These are phyloP conservation scores for Hemileccinum impolitum DNA, from an alignment of 768 basidiomycete species.

Conservation along the genomic window DNA sequence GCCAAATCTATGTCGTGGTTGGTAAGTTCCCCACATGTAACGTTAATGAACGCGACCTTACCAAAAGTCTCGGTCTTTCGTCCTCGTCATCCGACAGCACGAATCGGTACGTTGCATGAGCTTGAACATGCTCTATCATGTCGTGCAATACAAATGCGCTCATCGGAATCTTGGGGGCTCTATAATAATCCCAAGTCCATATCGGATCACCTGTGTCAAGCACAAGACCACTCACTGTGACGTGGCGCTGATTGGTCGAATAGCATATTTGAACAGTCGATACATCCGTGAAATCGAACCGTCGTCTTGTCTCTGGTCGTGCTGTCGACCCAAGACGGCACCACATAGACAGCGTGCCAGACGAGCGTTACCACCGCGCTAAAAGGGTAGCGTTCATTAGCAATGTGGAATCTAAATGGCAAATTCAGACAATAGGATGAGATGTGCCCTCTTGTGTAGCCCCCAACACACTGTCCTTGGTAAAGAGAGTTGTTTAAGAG, in stretches of 20 bases:
- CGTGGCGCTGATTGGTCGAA: conserved; percentile 62
- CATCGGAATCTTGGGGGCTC: conserved; percentile 50
- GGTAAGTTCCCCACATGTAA: background rate
- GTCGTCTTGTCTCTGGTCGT: conserved; percentile 41
- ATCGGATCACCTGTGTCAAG: background rate
- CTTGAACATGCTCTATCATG: conserved; percentile 86
- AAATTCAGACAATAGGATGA: conserved; percentile 4
- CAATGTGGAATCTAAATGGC: conserved; percentile 14
- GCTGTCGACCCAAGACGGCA: conserved; percentile 72
- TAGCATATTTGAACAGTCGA: conserved; percentile 80
- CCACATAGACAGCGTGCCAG: conserved; percentile 78
- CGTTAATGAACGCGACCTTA: conserved; percentile 34
- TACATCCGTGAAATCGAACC: conserved; percentile 43
- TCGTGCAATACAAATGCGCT: conserved; percentile 91
- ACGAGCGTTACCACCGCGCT: conserved; percentile 64
- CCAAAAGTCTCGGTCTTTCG: conserved; percentile 73
- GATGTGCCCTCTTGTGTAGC: conserved; percentile 90
- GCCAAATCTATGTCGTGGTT: conserved; percentile 64
- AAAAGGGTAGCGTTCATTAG: conserved; percentile 10
- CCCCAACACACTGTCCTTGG: conserved; percentile 66
- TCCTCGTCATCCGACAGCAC: conserved; percentile 85
- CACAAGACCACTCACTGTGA: conserved; percentile 50
- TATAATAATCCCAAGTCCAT: conserved; percentile 9
- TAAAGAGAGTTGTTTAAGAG: conserved; percentile 88
- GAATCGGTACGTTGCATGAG: conserved; percentile 93